Conservation (phyloP, 805 yeast species). For the Danielozyma ontarioensis region DNA sequence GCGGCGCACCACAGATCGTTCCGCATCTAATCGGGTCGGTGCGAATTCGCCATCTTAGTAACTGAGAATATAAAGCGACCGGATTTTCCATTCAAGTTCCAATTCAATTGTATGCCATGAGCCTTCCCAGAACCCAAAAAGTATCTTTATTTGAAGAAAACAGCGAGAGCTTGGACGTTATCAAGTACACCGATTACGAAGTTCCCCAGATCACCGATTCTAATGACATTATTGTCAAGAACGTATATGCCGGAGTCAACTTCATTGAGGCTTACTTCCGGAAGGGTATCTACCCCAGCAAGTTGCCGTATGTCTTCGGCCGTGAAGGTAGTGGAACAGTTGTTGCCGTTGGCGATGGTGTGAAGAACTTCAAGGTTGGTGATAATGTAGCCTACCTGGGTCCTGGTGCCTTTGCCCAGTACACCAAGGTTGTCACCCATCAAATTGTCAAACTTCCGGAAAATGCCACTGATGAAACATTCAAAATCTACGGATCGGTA, state of each 20-base stretch:
- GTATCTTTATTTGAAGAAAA: conserved; percentile 49
- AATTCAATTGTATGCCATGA: conserved; percentile 2
- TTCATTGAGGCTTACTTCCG: conserved; percentile 82
- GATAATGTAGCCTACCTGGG: conserved; percentile 63
- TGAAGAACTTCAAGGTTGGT: conserved; percentile 53
- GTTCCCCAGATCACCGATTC: conserved; percentile 52
- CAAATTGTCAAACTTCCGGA: conserved; percentile 33
- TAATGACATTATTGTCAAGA: conserved; percentile 62
- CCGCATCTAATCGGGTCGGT: no score
- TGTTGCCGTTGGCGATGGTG: conserved; percentile 58
- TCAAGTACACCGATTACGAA: conserved; percentile 53
- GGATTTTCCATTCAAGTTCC: no score
- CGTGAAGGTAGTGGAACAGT: conserved; percentile 71
- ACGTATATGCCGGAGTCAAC: conserved; percentile 74
- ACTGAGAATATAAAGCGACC: no score
- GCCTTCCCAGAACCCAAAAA: conserved; percentile 52
- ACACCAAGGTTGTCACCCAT: background rate
- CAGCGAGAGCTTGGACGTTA: conserved; percentile 52
- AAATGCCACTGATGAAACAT: conserved; percentile 40
- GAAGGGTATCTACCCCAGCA: conserved; percentile 63
- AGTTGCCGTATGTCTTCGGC: conserved; percentile 62
- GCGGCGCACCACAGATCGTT: no score
- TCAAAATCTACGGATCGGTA: conserved; percentile 56
- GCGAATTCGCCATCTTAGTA: no score
- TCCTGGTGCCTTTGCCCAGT: conserved; percentile 33